Evolutionary conservation across 306 rosid genomes (phyloP).

Genomic region (Rubus parviflorus): DNA sequence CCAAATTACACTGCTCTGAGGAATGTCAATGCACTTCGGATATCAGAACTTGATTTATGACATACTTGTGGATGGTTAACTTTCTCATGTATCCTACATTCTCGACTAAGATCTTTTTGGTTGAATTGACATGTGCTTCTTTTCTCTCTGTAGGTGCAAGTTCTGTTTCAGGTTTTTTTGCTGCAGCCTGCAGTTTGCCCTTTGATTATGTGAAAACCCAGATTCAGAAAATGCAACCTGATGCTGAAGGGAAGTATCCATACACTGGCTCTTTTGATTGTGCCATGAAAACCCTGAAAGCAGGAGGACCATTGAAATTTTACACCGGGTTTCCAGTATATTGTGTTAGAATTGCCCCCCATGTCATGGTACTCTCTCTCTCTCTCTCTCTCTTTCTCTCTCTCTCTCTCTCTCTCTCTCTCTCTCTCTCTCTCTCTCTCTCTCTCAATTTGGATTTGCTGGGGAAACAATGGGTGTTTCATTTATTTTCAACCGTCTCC

Average conservation of each 20-base stretch:
- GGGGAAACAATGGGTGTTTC: not conserved
- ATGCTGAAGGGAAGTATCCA: constrained; percentile 86
- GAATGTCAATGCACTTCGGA: not conserved
- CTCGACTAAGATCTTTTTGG: not conserved
- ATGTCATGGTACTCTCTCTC: constrained; percentile 74
- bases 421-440: constrained; percentile 8
- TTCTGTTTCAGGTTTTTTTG: constrained; percentile 83
- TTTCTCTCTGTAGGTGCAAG: constrained; percentile 67
- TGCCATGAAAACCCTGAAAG: constrained; percentile 67
- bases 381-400: not conserved
- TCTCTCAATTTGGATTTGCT: not conserved
- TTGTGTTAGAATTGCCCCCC: constrained; percentile 91
- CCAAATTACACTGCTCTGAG: not conserved
- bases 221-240: constrained; percentile 97
- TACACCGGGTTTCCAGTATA: constrained; percentile 96
- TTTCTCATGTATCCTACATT: not conserved
- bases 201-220: constrained; percentile 96
- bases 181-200: constrained; percentile 96
- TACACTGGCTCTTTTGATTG: constrained; percentile 90
- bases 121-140: constrained; percentile 8
- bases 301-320: constrained; percentile 83
- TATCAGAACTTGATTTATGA: not conserved
- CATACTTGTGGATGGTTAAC: not conserved
- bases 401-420: not conserved
- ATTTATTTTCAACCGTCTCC: not conserved